phyloP scores from a whole-genome alignment of 345 rosid species.

The Eucalyptus lansdowneana region DNA sequence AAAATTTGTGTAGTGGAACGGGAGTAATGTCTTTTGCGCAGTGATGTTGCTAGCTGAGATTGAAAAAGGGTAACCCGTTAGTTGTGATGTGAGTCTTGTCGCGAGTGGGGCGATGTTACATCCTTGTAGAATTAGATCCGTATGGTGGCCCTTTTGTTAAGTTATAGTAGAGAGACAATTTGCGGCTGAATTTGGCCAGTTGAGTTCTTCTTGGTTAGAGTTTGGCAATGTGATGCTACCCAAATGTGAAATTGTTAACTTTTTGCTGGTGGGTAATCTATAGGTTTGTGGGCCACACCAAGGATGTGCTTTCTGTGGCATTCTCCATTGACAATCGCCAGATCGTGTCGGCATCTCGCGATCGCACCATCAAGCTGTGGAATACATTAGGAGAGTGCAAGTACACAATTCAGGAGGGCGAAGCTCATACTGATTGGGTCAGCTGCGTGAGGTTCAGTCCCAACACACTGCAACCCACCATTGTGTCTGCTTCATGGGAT shows the following conservation, averaged over 20 bases:
- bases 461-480: slow-evolving; percentile 61
- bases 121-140: neutral
- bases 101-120: neutral
- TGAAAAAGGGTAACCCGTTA: neutral
- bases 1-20: neutral
- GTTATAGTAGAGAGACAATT: neutral
- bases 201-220: neutral
- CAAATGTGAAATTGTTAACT: neutral
- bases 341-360: slow-evolving; percentile 42
- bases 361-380: slow-evolving; percentile 40
- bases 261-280: neutral
- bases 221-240: neutral
- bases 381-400: slow-evolving; percentile 93
- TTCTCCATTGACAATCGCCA: slow-evolving; percentile 48
- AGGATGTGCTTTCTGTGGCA: slow-evolving; percentile 41
- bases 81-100: neutral
- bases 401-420: slow-evolving; percentile 87
- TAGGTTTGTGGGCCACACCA: slow-evolving; percentile 34
- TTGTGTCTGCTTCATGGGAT: slow-evolving; percentile 94
- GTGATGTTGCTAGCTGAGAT: neutral
- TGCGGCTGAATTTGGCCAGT: neutral
- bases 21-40: neutral
- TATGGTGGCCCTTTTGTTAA: neutral
- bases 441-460: slow-evolving; percentile 96
- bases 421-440: slow-evolving; percentile 86